These are phyloP conservation scores for Malassezia equina DNA, from an alignment of 1,284 basidiomycete genomes.

Conservation along the genomic window DNA sequence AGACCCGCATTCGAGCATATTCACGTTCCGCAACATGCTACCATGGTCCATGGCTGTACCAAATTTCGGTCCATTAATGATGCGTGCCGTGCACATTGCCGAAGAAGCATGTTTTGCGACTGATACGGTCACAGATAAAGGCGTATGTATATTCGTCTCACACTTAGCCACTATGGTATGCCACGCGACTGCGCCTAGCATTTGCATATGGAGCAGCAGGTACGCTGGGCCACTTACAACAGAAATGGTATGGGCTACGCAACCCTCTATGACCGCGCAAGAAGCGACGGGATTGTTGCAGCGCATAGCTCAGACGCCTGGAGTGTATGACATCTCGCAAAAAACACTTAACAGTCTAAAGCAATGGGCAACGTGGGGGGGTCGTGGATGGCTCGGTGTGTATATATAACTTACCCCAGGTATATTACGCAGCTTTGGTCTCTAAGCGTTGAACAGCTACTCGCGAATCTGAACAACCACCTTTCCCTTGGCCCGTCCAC, in stretches of 20 bases:
- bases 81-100: not conserved
- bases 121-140: constrained; percentile 1
- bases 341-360: not conserved
- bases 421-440: constrained; percentile 11
- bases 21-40: not conserved
- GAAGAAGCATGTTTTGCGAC: constrained; percentile 7
- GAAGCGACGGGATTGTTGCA: not conserved
- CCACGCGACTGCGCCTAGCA: constrained; percentile 2
- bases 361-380: constrained; percentile 15
- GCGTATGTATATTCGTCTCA: not conserved
- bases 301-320: constrained; percentile 4
- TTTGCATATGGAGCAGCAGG: constrained; percentile 12
- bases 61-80: constrained; percentile 1
- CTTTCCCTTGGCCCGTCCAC: not conserved
- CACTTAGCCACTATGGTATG: constrained; percentile 7
- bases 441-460: not conserved
- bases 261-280: not conserved
- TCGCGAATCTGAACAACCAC: not conserved
- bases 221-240: not conserved
- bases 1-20: not conserved
- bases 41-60: not conserved
- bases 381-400: constrained; percentile 17
- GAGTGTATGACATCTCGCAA: not conserved
- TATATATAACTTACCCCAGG: not conserved
- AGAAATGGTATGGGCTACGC: constrained; percentile 9